Evolutionary conservation across 2,329 filamentous ascomycete species (phyloP), one percentile per base, ranked within the genome.

Genomic region (Gliomastix tumulicola): DNA sequence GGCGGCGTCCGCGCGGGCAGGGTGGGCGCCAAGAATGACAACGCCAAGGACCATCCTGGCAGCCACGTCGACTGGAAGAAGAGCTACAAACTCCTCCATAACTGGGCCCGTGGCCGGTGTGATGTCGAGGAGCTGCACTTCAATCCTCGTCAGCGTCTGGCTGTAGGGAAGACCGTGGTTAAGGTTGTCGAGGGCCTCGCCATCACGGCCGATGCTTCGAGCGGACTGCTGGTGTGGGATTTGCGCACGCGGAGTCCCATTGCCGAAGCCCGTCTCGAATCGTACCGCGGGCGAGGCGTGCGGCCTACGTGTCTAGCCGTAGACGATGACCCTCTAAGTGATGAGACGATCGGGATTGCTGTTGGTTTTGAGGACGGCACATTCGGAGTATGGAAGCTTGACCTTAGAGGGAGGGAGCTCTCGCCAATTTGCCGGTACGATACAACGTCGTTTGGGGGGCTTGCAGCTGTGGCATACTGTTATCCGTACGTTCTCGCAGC

Each of bases 31-130:
- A 74, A 79, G 35, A 76, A 83, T 43, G 65, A 72, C 25, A 67
- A 73, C 41, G 45, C 40, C 8, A 57, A 79, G 12, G 74, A 13
- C 16, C 32, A 4, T 34, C 37, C n/a, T 11, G 25, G 30, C 30
- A 47, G 50, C 17, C 52, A 75, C 7, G 69, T 83, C 17, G 77
- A 92, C 52, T 96, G 89, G 89, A 94, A 94, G 65, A 74, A 76
- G 42, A 84, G 92, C 50, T 97, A 94, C 60, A 87, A 83, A 50
- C 68, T 96, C 34, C 75, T 86, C 32, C 84, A 95, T 55, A 97
- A 97, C 61, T 97, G 92, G 92, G 76, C 84, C 2, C 77, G 73
- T 43, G 92, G 90, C 1, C 80, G 76, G 46, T 94, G 88, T 50
- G 82, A 77, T 25, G 78, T 95, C 11, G 80, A 84, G 23, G 85